A percentile compares a stretch with the other conserved stretches of the same genome.
phyloP scores from a whole-genome alignment of 257 asterid genomes.

The Linaria vulgaris region DNA sequence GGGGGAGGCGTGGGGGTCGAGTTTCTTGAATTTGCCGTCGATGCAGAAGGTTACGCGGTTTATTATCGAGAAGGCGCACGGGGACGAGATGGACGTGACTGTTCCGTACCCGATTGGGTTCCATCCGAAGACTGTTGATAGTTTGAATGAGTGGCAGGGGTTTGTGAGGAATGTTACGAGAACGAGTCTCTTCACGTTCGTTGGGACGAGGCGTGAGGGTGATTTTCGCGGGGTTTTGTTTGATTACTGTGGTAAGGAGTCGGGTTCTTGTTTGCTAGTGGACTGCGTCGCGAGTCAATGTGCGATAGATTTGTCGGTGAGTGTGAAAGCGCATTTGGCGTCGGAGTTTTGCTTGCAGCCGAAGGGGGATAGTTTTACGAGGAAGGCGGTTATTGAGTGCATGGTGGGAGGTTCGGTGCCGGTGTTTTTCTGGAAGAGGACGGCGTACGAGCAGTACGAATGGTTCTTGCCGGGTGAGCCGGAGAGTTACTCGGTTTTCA shows the following conservation, averaged over 20 bases:
- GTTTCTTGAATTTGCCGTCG: constrained; percentile 60
- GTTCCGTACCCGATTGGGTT: constrained; percentile 52
- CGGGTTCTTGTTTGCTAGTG: constrained; percentile 35
- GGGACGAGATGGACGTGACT: constrained; percentile 34
- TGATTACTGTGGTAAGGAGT: constrained; percentile 34
- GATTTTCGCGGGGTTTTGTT: constrained; percentile 40
- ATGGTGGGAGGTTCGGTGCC: constrained; percentile 58
- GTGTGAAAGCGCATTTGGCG: constrained; percentile 29
- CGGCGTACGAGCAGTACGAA: constrained; percentile 37
- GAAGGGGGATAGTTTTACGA: constrained; percentile 40
- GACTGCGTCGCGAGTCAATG: constrained; percentile 41
- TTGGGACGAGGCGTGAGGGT: constrained; percentile 35
- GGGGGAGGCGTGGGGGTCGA: constrained; percentile 67
- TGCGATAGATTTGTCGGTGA: constrained; percentile 30
- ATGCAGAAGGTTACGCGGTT: constrained; percentile 63
- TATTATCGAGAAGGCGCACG: background rate
- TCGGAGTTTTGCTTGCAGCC: constrained; percentile 57
- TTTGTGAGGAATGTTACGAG: constrained; percentile 29
- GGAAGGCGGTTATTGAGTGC: constrained; percentile 49
- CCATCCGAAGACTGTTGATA: constrained; percentile 32
- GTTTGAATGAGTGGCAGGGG: constrained; percentile 32
- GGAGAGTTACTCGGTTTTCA: constrained; percentile 44
- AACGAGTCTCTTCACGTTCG: constrained; percentile 37
- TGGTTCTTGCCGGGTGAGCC: constrained; percentile 45
- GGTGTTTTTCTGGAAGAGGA: constrained; percentile 47